Evolutionary conservation across 2,329 filamentous ascomycete species (phyloP).

Genomic region (Iodosphaeria phyllophila): DNA sequence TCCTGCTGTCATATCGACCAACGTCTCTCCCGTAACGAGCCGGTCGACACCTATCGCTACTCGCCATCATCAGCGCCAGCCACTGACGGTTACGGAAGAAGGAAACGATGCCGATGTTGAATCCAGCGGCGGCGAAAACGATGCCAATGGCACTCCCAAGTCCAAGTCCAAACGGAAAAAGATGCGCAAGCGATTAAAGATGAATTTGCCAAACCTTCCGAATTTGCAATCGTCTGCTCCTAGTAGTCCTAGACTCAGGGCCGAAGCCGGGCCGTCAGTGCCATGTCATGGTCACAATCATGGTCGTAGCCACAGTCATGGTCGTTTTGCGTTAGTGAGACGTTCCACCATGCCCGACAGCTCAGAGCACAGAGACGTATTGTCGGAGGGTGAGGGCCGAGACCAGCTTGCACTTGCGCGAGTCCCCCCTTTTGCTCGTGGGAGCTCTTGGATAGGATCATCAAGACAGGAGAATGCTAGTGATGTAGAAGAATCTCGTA

Average conservation of each 20-base stretch:
- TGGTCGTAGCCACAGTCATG: no score
- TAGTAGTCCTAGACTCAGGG: no score
- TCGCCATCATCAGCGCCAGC: constrained; percentile 27
- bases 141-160: constrained; percentile 14
- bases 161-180: constrained; percentile 40
- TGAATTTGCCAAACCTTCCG: constrained; percentile 42
- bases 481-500: constrained; percentile 31
- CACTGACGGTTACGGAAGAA: constrained; percentile 31
- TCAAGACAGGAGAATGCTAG: constrained; percentile 25
- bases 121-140: constrained; percentile 53
- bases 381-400: constrained; percentile 61
- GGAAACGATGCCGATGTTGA: constrained; percentile 68
- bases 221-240: constrained; percentile 22
- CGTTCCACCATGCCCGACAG: constrained; percentile 47
- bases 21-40: constrained; percentile 19
- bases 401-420: constrained; percentile 36
- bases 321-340: constrained; percentile 37
- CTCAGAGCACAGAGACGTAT: constrained; percentile 37
- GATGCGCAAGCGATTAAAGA: constrained; percentile 34
- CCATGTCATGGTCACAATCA: no score
- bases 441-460: constrained; percentile 37
- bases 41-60: constrained; percentile 29
- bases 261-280: no score
- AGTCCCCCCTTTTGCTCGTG: constrained; percentile 32
- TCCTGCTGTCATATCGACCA: constrained; percentile 13